These are phyloP conservation scores for Rhizoclosmatium globosum DNA, from an alignment of 192 early-diverging fungal genomes.

Conservation along the genomic window DNA sequence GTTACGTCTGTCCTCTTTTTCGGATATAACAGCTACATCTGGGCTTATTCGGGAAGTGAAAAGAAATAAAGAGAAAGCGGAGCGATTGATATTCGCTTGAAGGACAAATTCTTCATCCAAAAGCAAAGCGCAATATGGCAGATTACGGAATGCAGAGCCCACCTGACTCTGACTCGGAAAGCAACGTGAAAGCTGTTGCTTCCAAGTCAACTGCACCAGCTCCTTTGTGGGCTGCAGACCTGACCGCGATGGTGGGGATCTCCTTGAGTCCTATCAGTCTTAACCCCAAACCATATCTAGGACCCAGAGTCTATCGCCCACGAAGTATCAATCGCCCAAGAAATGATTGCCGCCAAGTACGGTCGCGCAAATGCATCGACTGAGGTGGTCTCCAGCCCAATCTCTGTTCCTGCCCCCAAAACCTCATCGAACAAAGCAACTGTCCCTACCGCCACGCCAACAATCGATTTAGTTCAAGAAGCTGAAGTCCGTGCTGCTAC, in stretches of 20 bases:
- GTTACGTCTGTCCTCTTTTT: background rate
- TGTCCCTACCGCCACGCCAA: background rate
- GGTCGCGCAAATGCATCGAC: background rate
- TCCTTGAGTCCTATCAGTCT: no score
- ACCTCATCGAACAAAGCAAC: background rate
- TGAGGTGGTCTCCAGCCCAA: background rate
- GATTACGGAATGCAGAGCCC: background rate
- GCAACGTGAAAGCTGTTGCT: background rate
- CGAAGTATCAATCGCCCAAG: slow-evolving; percentile 5
- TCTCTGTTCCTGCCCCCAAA: background rate
- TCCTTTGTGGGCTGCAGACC: background rate
- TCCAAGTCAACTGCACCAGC: background rate
- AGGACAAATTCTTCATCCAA: no score
- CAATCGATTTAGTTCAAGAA: background rate
- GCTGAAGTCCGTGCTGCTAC: background rate
- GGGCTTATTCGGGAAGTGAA: background rate
- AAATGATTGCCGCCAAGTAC: background rate
- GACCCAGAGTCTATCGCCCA: background rate
- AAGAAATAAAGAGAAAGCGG: background rate
- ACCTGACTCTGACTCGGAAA: background rate
- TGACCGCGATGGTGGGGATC: background rate
- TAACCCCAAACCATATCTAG: no score
- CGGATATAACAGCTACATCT: background rate
- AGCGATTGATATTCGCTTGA: background rate
- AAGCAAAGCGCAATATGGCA: no score